Evolutionary conservation across 805 yeast genomes (phyloP).

Genomic region (Kodamaea sagamina): DNA sequence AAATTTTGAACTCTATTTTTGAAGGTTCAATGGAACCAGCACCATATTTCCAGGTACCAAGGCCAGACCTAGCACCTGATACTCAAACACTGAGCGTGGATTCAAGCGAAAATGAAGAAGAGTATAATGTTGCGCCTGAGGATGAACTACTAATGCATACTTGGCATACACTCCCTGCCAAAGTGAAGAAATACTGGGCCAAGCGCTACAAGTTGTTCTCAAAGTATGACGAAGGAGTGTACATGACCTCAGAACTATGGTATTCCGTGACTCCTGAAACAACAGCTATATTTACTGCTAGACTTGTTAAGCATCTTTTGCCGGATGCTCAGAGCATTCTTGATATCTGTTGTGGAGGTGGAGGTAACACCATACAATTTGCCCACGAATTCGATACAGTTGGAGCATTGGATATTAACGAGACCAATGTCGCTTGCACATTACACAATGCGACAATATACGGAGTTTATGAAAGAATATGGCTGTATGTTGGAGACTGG

Average conservation of each 20-base stretch:
- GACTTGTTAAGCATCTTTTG: conserved; percentile 50
- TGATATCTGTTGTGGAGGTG: conserved; percentile 86
- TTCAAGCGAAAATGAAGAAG: conserved; percentile 22
- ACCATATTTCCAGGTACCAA: conserved; percentile 8
- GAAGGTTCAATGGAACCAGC: conserved; percentile 9
- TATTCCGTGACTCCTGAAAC: conserved; percentile 85
- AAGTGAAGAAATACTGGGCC: conserved; percentile 58
- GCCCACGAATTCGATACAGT: conserved; percentile 57
- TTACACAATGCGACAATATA: conserved; percentile 66
- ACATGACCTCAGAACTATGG: conserved; percentile 75
- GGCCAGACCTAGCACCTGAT: not conserved
- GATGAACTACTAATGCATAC: conserved; percentile 37
- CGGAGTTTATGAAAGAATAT: conserved; percentile 52
- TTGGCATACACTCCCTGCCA: conserved; percentile 39
- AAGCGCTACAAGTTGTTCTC: conserved; percentile 62
- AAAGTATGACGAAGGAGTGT: conserved; percentile 65
- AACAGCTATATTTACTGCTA: conserved; percentile 62
- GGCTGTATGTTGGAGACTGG: conserved; percentile 55
- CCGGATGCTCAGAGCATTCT: conserved; percentile 51
- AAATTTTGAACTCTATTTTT: not conserved
- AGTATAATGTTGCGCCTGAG: not conserved
- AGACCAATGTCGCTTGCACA: conserved; percentile 65
- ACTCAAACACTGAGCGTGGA: not conserved
- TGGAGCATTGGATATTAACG: conserved; percentile 63
- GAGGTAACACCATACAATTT: conserved; percentile 81